Base-by-base conservation (phyloP, 495 filamentous ascomycete species). In the Niebla homalea region DNA sequence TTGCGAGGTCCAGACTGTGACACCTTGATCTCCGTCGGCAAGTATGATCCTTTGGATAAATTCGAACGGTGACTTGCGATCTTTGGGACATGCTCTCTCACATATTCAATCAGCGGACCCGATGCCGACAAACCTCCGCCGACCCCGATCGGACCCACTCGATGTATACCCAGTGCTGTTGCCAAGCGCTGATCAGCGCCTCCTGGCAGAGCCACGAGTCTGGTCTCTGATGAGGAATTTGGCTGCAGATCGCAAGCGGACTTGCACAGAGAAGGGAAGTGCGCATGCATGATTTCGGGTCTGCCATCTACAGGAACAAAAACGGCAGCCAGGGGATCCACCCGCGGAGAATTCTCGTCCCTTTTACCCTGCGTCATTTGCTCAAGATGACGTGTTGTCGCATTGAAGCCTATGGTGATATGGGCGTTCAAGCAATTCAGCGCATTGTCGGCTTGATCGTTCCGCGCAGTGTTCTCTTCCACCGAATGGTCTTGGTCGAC, bases 391-490 rank as follows among this genome's bases (percentile, higher is more conserved):
- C 72, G 69, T 14, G 71, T 77, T 41, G 81, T 71, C 43, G 60
- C 63, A 50, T 78, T 70, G 43, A 85, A 64, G 18, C 82, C 81
- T 36, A 84, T 59, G 5, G 78, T 73, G 36, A 85, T 48, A 54
- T 73, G 67, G 8, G 63, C 55, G n/a, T 64, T 56, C 29, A 32
- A 32, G 7, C 2, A 10, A 82, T 18, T 22, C 73, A 71, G 18
- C 76, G 78, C 20, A 50, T 48, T 20, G 73, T 66, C 29, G 29
- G 7, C 36, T 42, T 23, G 21, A 15, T 42, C 21, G 39, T 10
- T 42, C 39, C 11, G 39, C 18, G 21, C 39, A 23, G 39, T 42
- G 39, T 6, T 7, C 8, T 23, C 29, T 32, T 32, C 8, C 1
- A 1, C 29, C 29, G 29, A 32, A 32, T 8, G 3, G 14, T 32